Conservation (phyloP, 1,139 yeast species). For the Hyphopichia fennica region DNA sequence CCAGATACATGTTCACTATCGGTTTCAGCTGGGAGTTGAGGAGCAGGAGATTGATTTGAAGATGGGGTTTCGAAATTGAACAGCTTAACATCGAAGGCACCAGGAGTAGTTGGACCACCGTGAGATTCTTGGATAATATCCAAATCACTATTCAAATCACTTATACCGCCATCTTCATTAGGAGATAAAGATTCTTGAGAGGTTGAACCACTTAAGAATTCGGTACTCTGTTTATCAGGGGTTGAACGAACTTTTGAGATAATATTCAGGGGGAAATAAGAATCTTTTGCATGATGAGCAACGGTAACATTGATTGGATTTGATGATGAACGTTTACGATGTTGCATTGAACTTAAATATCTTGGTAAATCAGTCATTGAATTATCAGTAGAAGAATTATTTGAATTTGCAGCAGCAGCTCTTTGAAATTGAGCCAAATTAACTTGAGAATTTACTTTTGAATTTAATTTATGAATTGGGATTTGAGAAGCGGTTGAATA, state of each 20-base stretch:
- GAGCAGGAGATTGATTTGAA: neutral
- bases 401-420: slow-evolving; percentile 21
- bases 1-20: neutral
- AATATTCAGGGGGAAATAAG: slow-evolving; percentile 29
- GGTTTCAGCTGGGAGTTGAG: neutral
- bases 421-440: slow-evolving; percentile 30
- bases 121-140: slow-evolving; percentile 24
- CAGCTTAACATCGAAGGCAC: slow-evolving; percentile 2
- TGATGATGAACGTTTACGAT: slow-evolving; percentile 9
- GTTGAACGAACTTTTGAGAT: slow-evolving; percentile 16
- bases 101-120: slow-evolving; percentile 7
- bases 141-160: slow-evolving; percentile 30
- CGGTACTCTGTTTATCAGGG: slow-evolving; percentile 6
- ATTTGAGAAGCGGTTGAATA: slow-evolving; percentile 43
- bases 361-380: slow-evolving; percentile 26
- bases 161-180: slow-evolving; percentile 6
- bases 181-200: neutral
- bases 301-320: slow-evolving; percentile 18
- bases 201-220: slow-evolving; percentile 1
- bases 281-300: slow-evolving; percentile 22
- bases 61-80: slow-evolving; percentile 2
- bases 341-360: slow-evolving; percentile 7
- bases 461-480: slow-evolving; percentile 40
- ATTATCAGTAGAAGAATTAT: slow-evolving; percentile 8
- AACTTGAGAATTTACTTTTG: slow-evolving; percentile 42